Base-by-base conservation (phyloP, 2,329 filamentous ascomycete species). In the Chrysoporthe austroafricana region DNA sequence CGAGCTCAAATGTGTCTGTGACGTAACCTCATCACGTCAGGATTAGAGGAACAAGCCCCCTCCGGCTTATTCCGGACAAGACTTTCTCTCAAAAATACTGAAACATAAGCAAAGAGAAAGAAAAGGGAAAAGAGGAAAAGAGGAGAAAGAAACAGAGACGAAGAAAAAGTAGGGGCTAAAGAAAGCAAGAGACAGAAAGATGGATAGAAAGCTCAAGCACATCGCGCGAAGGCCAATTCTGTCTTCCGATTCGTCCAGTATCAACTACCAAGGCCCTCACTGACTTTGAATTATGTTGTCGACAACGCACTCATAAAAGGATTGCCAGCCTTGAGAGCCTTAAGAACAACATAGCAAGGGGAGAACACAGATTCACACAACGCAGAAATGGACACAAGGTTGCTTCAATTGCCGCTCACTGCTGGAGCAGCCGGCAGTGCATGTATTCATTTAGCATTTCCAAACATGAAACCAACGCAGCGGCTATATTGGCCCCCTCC, bases 1-100 rank as follows among this genome's bases (percentile, higher is more conserved):
- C 18, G 32, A 57, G 54, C 54, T 57, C 54, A 13, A 13, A 13
- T 1, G 9, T 21, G 54, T 14, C 34, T 57, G 34, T 57, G 54
- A 57, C 54, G 54, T 57, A 57, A 57, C 54, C 34, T 57, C 18
- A 57, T 57, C 54, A 57, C 54, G 54, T 57, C 54, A 57, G 32
- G 34, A 39, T 11, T 7, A 9, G 8, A 11, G 4, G 14, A 57
- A 3, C 13, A n/a, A n/a, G 14, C 32, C 4, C 54, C 52, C 52
- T n/a, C 52, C 52, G 18, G 9, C 13, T 1, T 4, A 4, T 6
- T 6, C 11, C 6, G 13, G 1, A 7, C 32, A 32, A 3, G 21
- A 54, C 21, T 34, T 34, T 54, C 21, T 54, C 21, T 16, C 9
- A 8, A 14, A 6, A 18, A 26, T 26, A 26, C 26, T 26, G 2